Evolutionary conservation across 2,329 filamentous ascomycete species (phyloP).

Genomic region (Ascomycota sp.): DNA sequence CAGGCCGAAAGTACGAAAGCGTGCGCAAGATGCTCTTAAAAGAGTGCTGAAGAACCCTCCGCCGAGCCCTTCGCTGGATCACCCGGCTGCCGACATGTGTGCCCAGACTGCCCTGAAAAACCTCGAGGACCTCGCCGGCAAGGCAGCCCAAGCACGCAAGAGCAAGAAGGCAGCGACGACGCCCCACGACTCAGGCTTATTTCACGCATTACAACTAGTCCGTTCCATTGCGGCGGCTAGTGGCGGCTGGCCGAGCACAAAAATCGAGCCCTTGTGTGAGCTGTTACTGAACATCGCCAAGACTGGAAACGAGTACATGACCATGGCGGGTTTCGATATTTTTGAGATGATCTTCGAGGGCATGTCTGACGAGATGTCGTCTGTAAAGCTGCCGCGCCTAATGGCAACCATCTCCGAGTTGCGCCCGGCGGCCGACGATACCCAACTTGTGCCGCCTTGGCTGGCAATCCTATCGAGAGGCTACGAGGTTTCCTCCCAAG

Average conservation of each 20-base stretch:
- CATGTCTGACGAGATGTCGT: constrained; percentile 70
- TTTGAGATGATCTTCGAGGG: constrained; percentile 93
- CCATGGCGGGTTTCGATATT: constrained; percentile 87
- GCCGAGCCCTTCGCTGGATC: constrained; percentile 76
- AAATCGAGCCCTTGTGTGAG: constrained; percentile 82
- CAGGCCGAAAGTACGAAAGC: constrained; percentile 79
- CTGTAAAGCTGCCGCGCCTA: constrained; percentile 68
- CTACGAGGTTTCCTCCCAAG: constrained; percentile 78
- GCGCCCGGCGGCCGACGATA: constrained; percentile 78
- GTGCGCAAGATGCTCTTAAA: constrained; percentile 71
- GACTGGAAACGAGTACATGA: constrained; percentile 84
- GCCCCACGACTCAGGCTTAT: constrained; percentile 58
- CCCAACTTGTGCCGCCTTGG: constrained; percentile 85
- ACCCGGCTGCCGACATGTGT: constrained; percentile 89
- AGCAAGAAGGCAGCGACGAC: constrained; percentile 34
- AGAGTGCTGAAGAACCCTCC: constrained; percentile 68
- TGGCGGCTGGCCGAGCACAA: constrained; percentile 87
- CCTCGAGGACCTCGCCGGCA: constrained; percentile 48
- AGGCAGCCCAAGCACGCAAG: constrained; percentile 40
- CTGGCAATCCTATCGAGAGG: constrained; percentile 85
- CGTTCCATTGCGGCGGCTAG: constrained; percentile 74
- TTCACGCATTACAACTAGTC: constrained; percentile 78
- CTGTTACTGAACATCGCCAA: constrained; percentile 70
- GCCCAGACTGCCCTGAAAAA: constrained; percentile 72
- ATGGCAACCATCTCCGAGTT: constrained; percentile 82